Conservation (phyloP, 371 early-diverging fungal species). For the Mucor piriformis region DNA sequence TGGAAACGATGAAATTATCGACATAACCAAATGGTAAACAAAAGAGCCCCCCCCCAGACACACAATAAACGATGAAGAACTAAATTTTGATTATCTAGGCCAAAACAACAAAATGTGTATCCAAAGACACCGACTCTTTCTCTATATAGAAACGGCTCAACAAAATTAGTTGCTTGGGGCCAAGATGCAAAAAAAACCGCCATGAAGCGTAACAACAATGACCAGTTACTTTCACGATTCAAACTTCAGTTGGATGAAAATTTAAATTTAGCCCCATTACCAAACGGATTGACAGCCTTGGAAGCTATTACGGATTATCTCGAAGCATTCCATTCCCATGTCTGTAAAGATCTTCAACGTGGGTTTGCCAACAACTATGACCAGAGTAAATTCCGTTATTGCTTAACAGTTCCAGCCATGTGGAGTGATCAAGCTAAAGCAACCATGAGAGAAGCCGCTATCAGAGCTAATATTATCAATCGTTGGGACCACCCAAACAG, state of each 20-base stretch:
- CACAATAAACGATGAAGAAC: not conserved
- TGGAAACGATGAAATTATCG: constrained; percentile 52
- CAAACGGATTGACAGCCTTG: constrained; percentile 39
- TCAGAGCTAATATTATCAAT: constrained; percentile 48
- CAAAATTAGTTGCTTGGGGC: constrained; percentile 50
- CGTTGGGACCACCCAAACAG: constrained; percentile 51
- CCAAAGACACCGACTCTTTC: constrained; percentile 53
- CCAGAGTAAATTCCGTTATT: constrained; percentile 51
- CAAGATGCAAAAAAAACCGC: constrained; percentile 50
- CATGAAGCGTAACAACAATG: constrained; percentile 40
- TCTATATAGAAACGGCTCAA: constrained; percentile 48
- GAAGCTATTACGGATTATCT: constrained; percentile 50
- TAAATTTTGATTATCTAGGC: constrained; percentile 26
- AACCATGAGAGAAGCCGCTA: constrained; percentile 54
- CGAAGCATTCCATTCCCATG: constrained; percentile 47
- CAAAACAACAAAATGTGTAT: constrained; percentile 50
- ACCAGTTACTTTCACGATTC: constrained; percentile 46
- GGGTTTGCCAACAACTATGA: constrained; percentile 51
- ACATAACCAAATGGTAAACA: constrained; percentile 50
- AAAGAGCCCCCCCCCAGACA: too few relatives aligned
- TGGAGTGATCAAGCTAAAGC: constrained; percentile 57
- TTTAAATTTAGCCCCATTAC: constrained; percentile 33
- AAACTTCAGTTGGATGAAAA: constrained; percentile 53
- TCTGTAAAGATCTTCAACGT: constrained; percentile 47
- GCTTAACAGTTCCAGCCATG: constrained; percentile 56